Base-by-base conservation (phyloP, 2,329 filamentous ascomycete species). In the Cadophora sp. region DNA sequence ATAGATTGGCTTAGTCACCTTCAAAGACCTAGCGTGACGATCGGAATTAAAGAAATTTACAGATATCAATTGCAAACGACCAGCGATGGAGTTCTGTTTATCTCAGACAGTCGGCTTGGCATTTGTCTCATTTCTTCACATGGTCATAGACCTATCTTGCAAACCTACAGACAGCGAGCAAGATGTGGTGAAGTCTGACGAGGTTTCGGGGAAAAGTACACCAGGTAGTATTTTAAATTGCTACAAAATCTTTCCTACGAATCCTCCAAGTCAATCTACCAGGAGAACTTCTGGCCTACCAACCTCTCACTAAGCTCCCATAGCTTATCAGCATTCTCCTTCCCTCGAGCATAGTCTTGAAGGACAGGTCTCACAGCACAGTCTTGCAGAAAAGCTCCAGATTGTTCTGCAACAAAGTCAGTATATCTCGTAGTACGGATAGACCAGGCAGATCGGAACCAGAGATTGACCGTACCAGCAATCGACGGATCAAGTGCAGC, bases 401-500 rank as follows among this genome's bases (percentile, higher is more conserved):
- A 64, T 14, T 56, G 24, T 7, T 43, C 68, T 66, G 31, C 50
- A 26, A 40, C 43, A 48, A 12, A 27, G 16, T 59, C n/a, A 65
- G 34, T 43, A 66, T 6, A 24, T 43, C 40, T 43, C 16, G 19
- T 43, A 16, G 11, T 14, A 43, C 19, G 40, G 4, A 34, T 16
- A 1, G 6, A 5, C 5, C 37, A 37, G 55, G n/a, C 9, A 34
- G 29, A 37, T 16, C 60, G 26, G 37, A 34, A 4, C 5, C n/a
- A 46, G 11, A 14, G n/a, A 19, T 16, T 8, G 8, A 29, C 1
- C 68, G 29, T 66, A 67, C 66, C 61, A 53, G 58, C 48, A 81
- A 75, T 62, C 64, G 71, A 53, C 8, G 79, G 79, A 55, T 80
- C 79, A 46, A 81, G 80, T 4, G 81, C 79, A 4, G 79, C 81